Evolutionary conservation across 2,329 filamentous ascomycete genomes (phyloP).

Genomic region (Fragosphaeria purpurea): DNA sequence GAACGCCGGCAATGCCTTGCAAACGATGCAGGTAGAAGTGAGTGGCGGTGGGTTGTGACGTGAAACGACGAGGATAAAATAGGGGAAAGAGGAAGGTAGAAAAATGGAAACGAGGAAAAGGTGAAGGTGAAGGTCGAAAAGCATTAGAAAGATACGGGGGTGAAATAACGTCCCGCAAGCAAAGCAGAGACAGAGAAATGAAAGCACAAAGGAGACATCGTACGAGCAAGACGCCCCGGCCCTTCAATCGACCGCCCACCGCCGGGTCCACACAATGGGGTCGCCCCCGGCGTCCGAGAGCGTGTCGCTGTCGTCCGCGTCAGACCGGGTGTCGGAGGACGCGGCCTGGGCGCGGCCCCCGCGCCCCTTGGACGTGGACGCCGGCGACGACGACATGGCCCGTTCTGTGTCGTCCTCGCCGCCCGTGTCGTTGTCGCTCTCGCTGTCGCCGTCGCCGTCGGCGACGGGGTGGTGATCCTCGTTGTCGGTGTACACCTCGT

Average conservation of each 20-base stretch:
- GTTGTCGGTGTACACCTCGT: slow-evolving; percentile 8
- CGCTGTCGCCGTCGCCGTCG: slow-evolving; percentile 6
- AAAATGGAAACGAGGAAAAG: neutral
- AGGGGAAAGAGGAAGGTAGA: neutral
- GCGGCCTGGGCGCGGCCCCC: neutral
- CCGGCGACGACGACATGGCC: neutral
- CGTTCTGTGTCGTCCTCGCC: slow-evolving; percentile 6
- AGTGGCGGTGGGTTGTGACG: slow-evolving; percentile 1
- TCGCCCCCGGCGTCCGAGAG: slow-evolving; percentile 10
- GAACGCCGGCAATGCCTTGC: slow-evolving; percentile 4
- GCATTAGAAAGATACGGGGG: neutral
- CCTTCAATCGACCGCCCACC: slow-evolving; percentile 10
- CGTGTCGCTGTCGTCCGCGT: slow-evolving; percentile 1
- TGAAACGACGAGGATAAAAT: neutral
- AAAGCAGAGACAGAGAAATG: neutral
- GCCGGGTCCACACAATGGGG: slow-evolving; percentile 11
- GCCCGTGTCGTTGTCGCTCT: slow-evolving; percentile 6
- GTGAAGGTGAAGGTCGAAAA: neutral
- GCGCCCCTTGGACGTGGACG: neutral
- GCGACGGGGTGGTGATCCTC: slow-evolving; percentile 6
- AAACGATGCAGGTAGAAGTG: slow-evolving; percentile 4
- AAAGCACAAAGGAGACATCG: neutral
- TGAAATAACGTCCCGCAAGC: neutral
- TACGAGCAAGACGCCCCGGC: neutral
- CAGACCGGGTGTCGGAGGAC: neutral